Conservation (phyloP, 2,329 filamentous ascomycete species). For the Nigrograna mackinnonii region DNA sequence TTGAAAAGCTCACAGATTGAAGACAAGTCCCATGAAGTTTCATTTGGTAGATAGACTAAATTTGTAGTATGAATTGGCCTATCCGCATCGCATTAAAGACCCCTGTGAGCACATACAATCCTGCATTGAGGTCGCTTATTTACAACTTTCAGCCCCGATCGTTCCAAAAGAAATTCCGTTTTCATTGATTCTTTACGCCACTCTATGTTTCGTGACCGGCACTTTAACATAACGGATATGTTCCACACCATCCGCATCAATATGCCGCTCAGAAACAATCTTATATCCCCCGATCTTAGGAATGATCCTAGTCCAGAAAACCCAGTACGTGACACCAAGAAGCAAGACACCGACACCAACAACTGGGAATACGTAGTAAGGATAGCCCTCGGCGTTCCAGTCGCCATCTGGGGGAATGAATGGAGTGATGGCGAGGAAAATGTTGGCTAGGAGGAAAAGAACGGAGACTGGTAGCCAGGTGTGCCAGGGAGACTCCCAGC, state of each 20-base stretch:
- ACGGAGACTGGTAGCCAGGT: constrained; percentile 37
- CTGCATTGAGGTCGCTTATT: too few species aligned
- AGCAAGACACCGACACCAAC: constrained; percentile 46
- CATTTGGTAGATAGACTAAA: too few species aligned
- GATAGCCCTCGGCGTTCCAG: constrained; percentile 45
- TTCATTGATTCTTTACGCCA: too few species aligned
- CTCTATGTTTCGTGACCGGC: too few species aligned
- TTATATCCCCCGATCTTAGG: constrained; percentile 32
- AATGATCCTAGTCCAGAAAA: constrained; percentile 21
- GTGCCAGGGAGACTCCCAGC: constrained; percentile 43
- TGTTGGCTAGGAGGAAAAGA: constrained; percentile 45
- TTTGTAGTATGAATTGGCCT: too few species aligned
- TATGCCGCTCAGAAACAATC: constrained; percentile 31
- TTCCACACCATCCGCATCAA: constrained; percentile 30
- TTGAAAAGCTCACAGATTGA: too few species aligned
- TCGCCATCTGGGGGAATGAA: constrained; percentile 47
- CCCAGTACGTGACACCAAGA: constrained; percentile 42
- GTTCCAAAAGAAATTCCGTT: too few species aligned
- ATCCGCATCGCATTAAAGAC: too few species aligned
- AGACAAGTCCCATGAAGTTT: too few species aligned
- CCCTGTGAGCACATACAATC: too few species aligned
- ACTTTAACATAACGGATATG: constrained; percentile 37
- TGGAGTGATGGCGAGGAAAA: constrained; percentile 47
- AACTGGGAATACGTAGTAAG: constrained; percentile 50
- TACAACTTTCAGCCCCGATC: too few species aligned